Base-by-base conservation (phyloP, 2,329 filamentous ascomycete genomes). In the Phialemonium atrogriseum region DNA sequence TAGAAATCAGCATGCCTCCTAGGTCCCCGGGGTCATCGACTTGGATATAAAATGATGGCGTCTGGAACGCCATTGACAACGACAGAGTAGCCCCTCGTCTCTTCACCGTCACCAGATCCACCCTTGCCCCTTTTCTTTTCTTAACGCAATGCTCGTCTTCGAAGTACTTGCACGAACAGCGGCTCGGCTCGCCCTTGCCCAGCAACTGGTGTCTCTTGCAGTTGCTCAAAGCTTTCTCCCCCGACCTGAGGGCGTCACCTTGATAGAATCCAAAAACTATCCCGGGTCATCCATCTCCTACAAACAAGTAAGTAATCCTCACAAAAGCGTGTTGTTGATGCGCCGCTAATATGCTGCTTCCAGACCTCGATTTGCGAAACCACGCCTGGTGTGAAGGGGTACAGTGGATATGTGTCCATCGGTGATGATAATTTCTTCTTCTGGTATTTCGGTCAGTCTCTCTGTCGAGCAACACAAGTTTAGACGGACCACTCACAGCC, bases 391-490 rank as follows among this genome's bases (percentile, higher is more conserved):
- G 70, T 76, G 18, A 66, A 61, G 40, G 66, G 63, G 23, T 77
- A 68, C 45, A 60, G 68, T 1, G 71, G 73, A 18, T 77, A 76
- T 41, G 62, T 77, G 4, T 64, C 35, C 10, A 51, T 56, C 10
- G 75, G 75, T 42, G 59, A 66, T 3, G 70, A 73, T 43, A 75
- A 74, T 42, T 70, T 70, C 8, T 77, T 77, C 51, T 79, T 77
- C 51, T 77, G 73, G 70, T 78, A 75, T 45, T 45, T 44, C 25
- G 36, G 15, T 30, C n/a, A 10, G 30, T 11, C 21, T 20, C 9
- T 8, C n/a, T n/a, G n/a, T n/a, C n/a, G n/a, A n/a, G n/a, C n/a
- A n/a, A n/a, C n/a, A 22, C 12, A 25, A 2, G 8, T 12, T 12
- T 16, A 7, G 10, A 19, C 13, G 7, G 27, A 23, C 9, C 9